phyloP scores from a whole-genome alignment of 2,329 filamentous ascomycete species.

The Botrytis sinoallii region DNA sequence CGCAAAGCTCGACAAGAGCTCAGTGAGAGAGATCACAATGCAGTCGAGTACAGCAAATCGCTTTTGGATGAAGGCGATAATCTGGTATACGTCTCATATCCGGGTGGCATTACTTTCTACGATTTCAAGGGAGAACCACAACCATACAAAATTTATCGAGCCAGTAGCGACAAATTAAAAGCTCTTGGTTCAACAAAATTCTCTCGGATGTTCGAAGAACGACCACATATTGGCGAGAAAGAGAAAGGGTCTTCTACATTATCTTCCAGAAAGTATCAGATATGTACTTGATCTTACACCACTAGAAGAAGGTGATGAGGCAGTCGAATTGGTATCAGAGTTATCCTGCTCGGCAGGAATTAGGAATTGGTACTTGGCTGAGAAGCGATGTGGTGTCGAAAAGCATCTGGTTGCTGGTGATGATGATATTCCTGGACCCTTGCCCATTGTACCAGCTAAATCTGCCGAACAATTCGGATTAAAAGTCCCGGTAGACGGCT shows the following conservation, averaged over 20 bases:
- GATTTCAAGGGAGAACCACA: conserved; percentile 31
- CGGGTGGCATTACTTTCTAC: conserved; percentile 35
- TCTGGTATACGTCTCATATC: conserved; percentile 42
- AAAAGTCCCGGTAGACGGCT: background rate
- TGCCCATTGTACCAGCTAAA: background rate
- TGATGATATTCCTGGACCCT: conserved; percentile 41
- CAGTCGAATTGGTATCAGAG: conserved; percentile 56
- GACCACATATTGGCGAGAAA: conserved; percentile 44
- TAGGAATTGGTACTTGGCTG: conserved; percentile 51
- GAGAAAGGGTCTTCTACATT: conserved; percentile 32
- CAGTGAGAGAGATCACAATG: conserved; percentile 22
- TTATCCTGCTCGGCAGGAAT: conserved; percentile 56
- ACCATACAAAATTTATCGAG: conserved; percentile 41
- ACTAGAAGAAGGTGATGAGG: conserved; percentile 58
- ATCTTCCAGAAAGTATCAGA: conserved; percentile 45
- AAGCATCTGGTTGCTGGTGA: conserved; percentile 45
- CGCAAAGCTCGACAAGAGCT: background rate
- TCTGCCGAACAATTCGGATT: background rate
- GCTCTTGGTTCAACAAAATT: conserved; percentile 49
- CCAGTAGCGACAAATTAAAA: conserved; percentile 48
- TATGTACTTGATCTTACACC: conserved; percentile 65
- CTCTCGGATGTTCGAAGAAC: conserved; percentile 44
- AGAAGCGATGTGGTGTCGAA: conserved; percentile 41
- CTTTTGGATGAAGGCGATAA: conserved; percentile 42
- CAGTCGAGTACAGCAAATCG: conserved; percentile 27